These are phyloP conservation scores for Agrocybe chaxingu DNA, from an alignment of 768 basidiomycete genomes.

Conservation along the genomic window DNA sequence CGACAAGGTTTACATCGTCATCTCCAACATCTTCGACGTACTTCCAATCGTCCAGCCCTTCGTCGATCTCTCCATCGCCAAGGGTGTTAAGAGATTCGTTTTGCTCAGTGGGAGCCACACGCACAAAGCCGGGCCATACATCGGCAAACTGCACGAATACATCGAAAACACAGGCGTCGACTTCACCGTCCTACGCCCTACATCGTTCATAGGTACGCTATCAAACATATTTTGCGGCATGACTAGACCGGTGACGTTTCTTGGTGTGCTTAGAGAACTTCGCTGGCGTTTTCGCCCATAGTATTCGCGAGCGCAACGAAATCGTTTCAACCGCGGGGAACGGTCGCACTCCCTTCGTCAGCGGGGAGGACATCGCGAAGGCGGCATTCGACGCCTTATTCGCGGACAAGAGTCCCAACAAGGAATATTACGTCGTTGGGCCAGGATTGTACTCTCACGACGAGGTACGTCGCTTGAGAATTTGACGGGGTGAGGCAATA, in stretches of 20 bases:
- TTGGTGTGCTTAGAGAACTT: constrained; percentile 26
- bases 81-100: constrained; percentile 28
- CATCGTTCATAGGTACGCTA: constrained; percentile 28
- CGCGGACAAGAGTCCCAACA: constrained; percentile 13
- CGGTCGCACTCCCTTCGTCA: constrained; percentile 20
- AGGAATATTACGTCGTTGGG: constrained; percentile 9
- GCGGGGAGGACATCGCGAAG: constrained; percentile 26
- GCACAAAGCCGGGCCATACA: constrained; percentile 8
- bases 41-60: constrained; percentile 19
- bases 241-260: not conserved
- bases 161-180: constrained; percentile 18
- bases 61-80: constrained; percentile 22
- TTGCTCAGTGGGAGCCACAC: constrained; percentile 18
- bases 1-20: not conserved
- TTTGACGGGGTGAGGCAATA: not conserved
- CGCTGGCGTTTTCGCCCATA: constrained; percentile 8
- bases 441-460: constrained; percentile 12
- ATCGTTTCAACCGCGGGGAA: constrained; percentile 19
- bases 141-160: constrained; percentile 24
- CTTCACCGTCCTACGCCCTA: constrained; percentile 24
- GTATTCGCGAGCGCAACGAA: constrained; percentile 20
- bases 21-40: not conserved
- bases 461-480: constrained; percentile 4
- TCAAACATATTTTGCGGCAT: not conserved
- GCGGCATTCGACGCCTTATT: constrained; percentile 23